Conservation (phyloP, 352 stramenopile genomes). For the Globisporangium lucens region DNA sequence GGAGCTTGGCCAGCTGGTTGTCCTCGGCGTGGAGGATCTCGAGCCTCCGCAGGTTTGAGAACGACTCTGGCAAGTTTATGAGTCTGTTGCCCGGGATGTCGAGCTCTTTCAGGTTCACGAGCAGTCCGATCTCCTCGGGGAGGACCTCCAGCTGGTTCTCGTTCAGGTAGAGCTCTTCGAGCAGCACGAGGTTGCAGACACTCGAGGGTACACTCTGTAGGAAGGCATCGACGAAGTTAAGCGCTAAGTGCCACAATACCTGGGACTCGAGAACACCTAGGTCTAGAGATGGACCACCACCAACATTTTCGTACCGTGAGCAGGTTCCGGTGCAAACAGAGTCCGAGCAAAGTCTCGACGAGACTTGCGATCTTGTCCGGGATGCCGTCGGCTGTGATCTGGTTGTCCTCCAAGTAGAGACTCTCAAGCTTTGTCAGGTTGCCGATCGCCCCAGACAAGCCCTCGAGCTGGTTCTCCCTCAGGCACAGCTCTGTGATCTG, state of each 20-base stretch:
- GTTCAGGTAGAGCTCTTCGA: constrained; percentile 87
- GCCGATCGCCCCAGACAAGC: constrained; percentile 48
- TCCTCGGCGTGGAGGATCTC: constrained; percentile 81
- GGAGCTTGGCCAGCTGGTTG: constrained; percentile 71
- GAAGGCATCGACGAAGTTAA: neutral
- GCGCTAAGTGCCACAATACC: neutral
- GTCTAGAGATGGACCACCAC: neutral
- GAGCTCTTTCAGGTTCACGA: constrained; percentile 76
- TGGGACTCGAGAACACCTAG: neutral
- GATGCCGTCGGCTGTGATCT: constrained; percentile 58
- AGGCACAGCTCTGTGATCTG: constrained; percentile 84
- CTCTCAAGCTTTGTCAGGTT: constrained; percentile 66
- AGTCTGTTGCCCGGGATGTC: constrained; percentile 75
- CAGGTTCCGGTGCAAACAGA: constrained; percentile 81
- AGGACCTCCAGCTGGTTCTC: constrained; percentile 64
- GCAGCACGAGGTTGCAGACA: constrained; percentile 55
- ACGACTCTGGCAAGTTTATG: constrained; percentile 54
- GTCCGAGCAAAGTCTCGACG: constrained; percentile 40
- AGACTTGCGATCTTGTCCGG: constrained; percentile 48
- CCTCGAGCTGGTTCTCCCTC: constrained; percentile 66
- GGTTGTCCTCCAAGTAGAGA: constrained; percentile 87
- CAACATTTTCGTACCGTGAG: constrained; percentile 38
- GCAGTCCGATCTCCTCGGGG: constrained; percentile 64
- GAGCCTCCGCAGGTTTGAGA: constrained; percentile 63
- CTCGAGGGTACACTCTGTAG: constrained; percentile 51